Conservation (phyloP, 2,329 filamentous ascomycete species). For the Colletotrichum gloeosporioides region DNA sequence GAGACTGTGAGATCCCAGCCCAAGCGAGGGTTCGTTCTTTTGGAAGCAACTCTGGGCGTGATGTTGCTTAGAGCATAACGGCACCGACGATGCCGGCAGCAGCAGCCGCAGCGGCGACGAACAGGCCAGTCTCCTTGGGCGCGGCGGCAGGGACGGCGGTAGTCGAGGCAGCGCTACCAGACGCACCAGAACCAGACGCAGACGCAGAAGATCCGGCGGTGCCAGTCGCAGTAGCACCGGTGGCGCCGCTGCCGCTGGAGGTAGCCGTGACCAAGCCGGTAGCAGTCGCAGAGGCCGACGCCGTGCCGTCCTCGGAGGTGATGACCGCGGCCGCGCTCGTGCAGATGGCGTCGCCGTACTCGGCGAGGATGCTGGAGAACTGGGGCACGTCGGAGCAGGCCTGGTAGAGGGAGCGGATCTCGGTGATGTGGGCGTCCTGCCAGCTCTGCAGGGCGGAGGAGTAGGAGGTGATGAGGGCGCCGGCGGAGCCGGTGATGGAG, state of each 20-base stretch:
- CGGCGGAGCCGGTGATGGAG: conserved; percentile 28
- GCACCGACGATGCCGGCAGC: conserved; percentile 8
- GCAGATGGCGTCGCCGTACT: not conserved
- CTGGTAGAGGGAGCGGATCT: conserved; percentile 21
- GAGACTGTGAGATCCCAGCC: not conserved
- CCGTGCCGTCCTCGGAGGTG: not conserved
- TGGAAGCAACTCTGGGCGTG: not conserved
- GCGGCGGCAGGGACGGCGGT: not conserved
- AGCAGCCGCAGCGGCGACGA: conserved; percentile 6
- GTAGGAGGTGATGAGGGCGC: conserved; percentile 29
- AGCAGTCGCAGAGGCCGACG: not conserved
- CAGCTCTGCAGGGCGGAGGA: conserved; percentile 27
- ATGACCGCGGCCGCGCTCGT: not conserved
- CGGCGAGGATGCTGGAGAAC: not conserved
- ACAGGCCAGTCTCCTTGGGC: conserved; percentile 14
- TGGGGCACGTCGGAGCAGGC: conserved; percentile 32
- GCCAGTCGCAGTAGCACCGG: not conserved
- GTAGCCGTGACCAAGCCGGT: not conserved
- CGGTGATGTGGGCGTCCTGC: conserved; percentile 25
- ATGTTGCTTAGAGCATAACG: not conserved
- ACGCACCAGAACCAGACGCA: not conserved
- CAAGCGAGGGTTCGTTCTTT: not conserved
- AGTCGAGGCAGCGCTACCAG: not conserved
- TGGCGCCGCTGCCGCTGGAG: not conserved
- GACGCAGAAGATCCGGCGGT: not conserved